phyloP scores from a whole-genome alignment of 164 flowering plant genomes.

The Tetrastigma voinierianum region DNA sequence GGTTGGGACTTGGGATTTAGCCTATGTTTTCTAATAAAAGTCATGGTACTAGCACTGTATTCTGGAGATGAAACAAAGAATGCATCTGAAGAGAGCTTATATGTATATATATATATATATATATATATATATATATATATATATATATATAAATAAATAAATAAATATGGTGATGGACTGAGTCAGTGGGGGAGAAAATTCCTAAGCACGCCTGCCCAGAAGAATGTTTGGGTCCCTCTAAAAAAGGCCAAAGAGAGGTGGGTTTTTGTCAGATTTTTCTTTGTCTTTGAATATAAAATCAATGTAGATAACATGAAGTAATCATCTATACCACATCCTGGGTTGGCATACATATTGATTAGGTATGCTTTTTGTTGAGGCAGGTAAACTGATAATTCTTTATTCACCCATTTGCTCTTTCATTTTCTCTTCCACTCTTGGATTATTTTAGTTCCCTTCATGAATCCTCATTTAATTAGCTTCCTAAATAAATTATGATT shows the following conservation, averaged over 20 bases:
- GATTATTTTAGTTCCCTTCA: not conserved
- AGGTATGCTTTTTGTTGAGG: slow-evolving; percentile 28
- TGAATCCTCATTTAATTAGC: not conserved
- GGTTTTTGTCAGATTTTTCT: not conserved
- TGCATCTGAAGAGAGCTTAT: no score
- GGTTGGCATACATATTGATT: slow-evolving; percentile 13
- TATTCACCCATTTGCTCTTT: slow-evolving; percentile 7
- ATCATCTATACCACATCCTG: no score
- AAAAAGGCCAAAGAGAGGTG: slow-evolving; percentile 2
- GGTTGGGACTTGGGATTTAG: no score
- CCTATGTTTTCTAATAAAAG: no score
- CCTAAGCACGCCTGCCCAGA: slow-evolving; percentile 14
- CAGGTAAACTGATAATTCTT: slow-evolving; percentile 19
- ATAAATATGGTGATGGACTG: no score
- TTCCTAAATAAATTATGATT: no score
- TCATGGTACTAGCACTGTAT: no score
- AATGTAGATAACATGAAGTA: slow-evolving; percentile 4
- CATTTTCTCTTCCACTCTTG: not conserved
- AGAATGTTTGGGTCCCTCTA: slow-evolving; percentile 8
- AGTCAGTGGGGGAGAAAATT: not conserved
- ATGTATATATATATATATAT: not conserved
- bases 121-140: no score
- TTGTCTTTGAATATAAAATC: slow-evolving; percentile 4
- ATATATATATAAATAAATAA: no score
- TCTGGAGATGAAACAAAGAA: no score